Evolutionary conservation across 257 asterid genomes (phyloP).

Genomic region (Solanum chiquidenum): DNA sequence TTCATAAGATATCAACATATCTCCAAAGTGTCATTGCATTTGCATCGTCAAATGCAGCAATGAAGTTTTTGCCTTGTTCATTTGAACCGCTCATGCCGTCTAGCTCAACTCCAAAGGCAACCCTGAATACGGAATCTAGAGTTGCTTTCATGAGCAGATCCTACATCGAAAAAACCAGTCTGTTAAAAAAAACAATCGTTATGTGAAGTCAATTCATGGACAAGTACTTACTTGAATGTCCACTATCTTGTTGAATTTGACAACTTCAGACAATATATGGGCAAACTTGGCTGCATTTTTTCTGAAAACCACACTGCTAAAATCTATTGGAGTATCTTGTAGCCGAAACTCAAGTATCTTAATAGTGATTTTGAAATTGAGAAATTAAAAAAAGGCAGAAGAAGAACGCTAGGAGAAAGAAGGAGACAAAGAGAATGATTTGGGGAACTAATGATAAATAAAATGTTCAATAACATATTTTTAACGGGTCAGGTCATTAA

Average conservation of each 20-base stretch:
- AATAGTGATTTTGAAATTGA: no score
- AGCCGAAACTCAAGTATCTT: neutral
- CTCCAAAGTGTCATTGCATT: slow-evolving; percentile 32
- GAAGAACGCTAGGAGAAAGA: no score
- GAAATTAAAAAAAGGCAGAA: no score
- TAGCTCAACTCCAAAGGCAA: slow-evolving; percentile 41
- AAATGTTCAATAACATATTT: no score
- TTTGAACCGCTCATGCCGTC: slow-evolving; percentile 43
- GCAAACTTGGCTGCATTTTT: slow-evolving; percentile 40
- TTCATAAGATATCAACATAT: slow-evolving; percentile 41
- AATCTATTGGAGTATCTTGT: slow-evolving; percentile 7
- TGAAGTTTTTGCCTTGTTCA: slow-evolving; percentile 30
- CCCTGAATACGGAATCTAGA: slow-evolving; percentile 36
- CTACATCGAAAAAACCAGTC: slow-evolving; percentile 7
- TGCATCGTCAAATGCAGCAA: slow-evolving; percentile 43
- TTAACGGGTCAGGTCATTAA: no score
- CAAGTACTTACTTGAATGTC: slow-evolving; percentile 50
- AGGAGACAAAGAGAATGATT: no score
- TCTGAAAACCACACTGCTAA: slow-evolving; percentile 41
- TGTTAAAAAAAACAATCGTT: neutral
- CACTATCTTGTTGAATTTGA: slow-evolving; percentile 15
- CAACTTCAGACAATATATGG: slow-evolving; percentile 35
- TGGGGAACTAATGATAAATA: no score
- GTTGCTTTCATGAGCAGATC: slow-evolving; percentile 45
- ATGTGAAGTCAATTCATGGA: neutral